Percentiles rank a stretch among this genome's conserved stretches.
Conservation (phyloP, 495 filamentous ascomycete species). For the Parmelia sp. region DNA sequence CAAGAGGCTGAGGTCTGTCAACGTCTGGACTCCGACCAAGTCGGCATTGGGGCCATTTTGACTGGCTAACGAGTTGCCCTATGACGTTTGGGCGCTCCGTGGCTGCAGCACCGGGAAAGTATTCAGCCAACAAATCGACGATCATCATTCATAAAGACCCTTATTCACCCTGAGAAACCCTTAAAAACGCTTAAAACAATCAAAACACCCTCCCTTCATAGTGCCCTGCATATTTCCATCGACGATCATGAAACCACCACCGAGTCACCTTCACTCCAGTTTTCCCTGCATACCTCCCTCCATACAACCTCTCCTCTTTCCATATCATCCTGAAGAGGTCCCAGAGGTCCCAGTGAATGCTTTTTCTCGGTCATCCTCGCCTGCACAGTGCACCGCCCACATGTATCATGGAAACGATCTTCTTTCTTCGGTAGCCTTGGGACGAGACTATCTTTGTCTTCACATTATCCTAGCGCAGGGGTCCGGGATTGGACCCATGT, state of each 20-base stretch:
- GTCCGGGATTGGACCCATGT: neutral
- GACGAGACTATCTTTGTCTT: neutral
- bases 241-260: slow-evolving; percentile 1
- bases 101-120: neutral
- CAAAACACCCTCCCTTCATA: too few species aligned
- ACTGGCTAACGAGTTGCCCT: neutral
- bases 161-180: too few species aligned
- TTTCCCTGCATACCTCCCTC: neutral
- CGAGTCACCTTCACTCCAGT: neutral
- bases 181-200: too few species aligned
- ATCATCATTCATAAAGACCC: too few species aligned
- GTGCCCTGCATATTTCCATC: too few species aligned
- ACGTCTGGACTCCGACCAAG: neutral
- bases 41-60: neutral
- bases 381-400: neutral
- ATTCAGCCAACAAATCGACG: neutral
- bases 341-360: too few species aligned
- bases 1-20: neutral
- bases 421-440: neutral
- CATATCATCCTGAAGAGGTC: neutral
- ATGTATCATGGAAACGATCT: neutral
- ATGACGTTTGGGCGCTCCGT: neutral
- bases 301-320: neutral
- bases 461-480: too few species aligned
- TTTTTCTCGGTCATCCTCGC: neutral